A percentile compares a stretch with the other conserved stretches of the same genome.
These are phyloP conservation scores for Magnaporthiopsis incrustans DNA, from an alignment of 2,329 filamentous ascomycete genomes.

Conservation along the genomic window DNA sequence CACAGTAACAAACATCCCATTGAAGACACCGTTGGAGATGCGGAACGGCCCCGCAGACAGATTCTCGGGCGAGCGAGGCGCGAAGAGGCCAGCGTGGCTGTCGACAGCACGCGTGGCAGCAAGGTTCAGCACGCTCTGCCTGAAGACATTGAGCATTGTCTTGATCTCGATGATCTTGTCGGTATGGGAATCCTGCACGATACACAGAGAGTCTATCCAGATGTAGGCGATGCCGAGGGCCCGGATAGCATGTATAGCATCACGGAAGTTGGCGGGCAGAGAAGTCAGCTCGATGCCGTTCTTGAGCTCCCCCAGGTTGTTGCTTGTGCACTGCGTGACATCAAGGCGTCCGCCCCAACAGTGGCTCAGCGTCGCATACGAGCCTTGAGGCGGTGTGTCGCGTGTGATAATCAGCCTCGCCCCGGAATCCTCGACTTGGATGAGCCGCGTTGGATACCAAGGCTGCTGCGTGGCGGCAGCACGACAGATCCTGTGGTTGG, in stretches of 20 bases:
- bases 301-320: not conserved
- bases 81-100: no score
- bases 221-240: conserved; percentile 1
- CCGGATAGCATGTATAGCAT: conserved; percentile 1
- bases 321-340: not conserved
- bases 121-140: not conserved
- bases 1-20: no score
- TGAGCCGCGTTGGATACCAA: no score
- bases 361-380: not conserved
- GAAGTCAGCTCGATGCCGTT: not conserved
- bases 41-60: no score
- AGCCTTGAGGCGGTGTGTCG: no score
- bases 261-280: conserved; percentile 3
- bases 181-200: conserved; percentile 10
- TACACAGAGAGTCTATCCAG: conserved; percentile 9
- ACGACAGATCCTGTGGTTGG: no score
- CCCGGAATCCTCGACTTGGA: no score
- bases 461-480: no score
- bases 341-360: not conserved
- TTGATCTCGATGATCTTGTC: conserved; percentile 13
- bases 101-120: no score
- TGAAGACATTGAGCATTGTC: conserved; percentile 8
- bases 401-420: no score
- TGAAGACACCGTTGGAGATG: no score
- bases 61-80: no score